A percentile compares a stretch with the other conserved stretches of the same genome.
phyloP scores from a whole-genome alignment of 2,329 filamentous ascomycete genomes.

The Clonostachys chloroleuca region DNA sequence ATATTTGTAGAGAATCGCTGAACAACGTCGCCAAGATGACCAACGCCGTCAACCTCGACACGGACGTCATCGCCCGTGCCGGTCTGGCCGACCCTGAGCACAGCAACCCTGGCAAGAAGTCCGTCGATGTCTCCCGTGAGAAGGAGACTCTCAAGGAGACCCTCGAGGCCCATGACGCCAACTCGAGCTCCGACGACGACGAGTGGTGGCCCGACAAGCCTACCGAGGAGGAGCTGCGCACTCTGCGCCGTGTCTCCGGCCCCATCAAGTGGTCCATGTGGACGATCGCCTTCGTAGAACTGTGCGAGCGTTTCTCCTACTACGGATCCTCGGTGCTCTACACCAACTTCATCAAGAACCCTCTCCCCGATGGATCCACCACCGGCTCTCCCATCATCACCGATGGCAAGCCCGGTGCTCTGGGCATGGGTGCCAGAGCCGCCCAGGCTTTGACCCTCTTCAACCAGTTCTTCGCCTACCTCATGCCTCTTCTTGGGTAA shows the following conservation, averaged over 20 bases:
- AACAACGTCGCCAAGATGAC: conserved; percentile 18
- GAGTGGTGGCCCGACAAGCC: conserved; percentile 35
- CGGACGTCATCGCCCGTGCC: conserved; percentile 25
- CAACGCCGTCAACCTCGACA: conserved; percentile 24
- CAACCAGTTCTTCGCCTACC: conserved; percentile 59
- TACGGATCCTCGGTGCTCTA: conserved; percentile 68
- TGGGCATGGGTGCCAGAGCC: conserved; percentile 54
- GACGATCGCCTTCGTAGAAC: conserved; percentile 67
- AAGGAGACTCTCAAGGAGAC: conserved; percentile 3
- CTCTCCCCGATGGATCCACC: conserved; percentile 45
- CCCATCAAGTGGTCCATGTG: conserved; percentile 62
- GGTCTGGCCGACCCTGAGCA: conserved; percentile 23
- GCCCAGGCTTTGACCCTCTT: conserved; percentile 43
- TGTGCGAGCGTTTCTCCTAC: conserved; percentile 76
- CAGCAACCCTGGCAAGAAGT: conserved; percentile 15
- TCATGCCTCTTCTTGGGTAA: conserved; percentile 53
- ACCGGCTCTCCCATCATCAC: conserved; percentile 40
- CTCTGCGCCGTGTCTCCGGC: conserved; percentile 60
- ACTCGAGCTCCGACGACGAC: conserved; percentile 14
- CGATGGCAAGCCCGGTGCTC: conserved; percentile 39
- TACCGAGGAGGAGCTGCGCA: conserved; percentile 57
- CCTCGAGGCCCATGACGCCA: conserved; percentile 10
- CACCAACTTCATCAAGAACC: conserved; percentile 60
- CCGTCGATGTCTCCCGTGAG: conserved; percentile 15
- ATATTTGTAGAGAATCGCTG: background rate